Percentiles rank a stretch among this genome's conserved stretches.
Evolutionary conservation across 345 rosid genomes (phyloP).

Genomic region (Populus deltoides): DNA sequence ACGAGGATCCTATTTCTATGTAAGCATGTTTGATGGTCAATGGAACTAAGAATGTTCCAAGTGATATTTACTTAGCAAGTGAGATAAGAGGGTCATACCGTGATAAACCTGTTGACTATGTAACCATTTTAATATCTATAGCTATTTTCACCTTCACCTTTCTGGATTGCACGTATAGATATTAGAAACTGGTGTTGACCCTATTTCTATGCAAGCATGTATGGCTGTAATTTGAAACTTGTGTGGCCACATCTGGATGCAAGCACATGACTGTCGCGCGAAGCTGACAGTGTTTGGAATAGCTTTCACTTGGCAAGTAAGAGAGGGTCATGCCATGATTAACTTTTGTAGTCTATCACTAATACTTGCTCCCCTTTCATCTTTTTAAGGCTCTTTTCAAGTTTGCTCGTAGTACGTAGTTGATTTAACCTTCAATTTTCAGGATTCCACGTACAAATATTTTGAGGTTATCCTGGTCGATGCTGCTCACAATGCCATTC

Average conservation of each 20-base stretch:
- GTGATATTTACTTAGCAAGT: neutral
- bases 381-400: neutral
- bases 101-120: neutral
- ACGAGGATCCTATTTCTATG: neutral
- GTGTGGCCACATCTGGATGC: neutral
- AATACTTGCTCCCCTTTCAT: neutral
- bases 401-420: neutral
- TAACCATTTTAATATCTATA: neutral
- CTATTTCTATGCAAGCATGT: neutral
- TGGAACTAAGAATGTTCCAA: neutral
- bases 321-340: neutral
- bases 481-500: constrained; percentile 31
- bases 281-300: neutral
- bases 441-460: constrained; percentile 38
- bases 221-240: neutral
- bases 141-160: neutral
- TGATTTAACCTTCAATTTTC: neutral
- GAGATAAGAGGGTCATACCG: neutral
- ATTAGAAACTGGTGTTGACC: no score
- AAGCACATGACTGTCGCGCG: neutral
- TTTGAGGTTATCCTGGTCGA: constrained; percentile 33
- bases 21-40: neutral
- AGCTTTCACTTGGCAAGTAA: neutral
- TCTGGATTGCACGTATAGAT: neutral
- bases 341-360: neutral